Evolutionary conservation across 768 basidiomycete genomes (phyloP), one percentile per base, ranked within the genome.

Genomic region (Kwoniella mangroviensis): DNA sequence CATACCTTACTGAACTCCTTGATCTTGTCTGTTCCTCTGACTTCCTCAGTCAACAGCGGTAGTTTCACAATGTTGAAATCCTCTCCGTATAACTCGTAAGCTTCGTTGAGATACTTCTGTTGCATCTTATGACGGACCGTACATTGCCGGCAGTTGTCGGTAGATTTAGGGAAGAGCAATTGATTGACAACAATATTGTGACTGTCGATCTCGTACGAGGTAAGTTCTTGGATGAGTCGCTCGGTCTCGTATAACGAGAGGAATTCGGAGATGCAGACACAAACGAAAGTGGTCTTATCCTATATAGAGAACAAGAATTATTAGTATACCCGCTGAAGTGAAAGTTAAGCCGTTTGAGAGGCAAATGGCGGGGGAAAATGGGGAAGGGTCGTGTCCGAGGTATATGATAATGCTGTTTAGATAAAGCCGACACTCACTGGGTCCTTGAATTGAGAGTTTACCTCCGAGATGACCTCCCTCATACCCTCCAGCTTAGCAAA

Each of bases 121-220:
- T 98, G 94, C 96, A 98, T 98, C 85, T 90, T 91, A 84, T 93
- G 90, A 69, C 97, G 89, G 21, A 98, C 94, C 63, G 87, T 87
- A 84, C 97, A 99, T 83, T 98, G 96, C 75, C 95, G 93, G 84
- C 97, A 99, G 79, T 92, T 92, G 41, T 94, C 92, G 51, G 87
- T 95, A 95, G 81, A 86, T 86, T 91, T 93, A 17, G 97, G 96
- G 87, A 93, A 98, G 43, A 99, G 85, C 4, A 99, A 86, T 84
- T 99, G 97, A 81, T 99, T 99, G 65, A 98, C 94, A 66, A 98
- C 93, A 78, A 99, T 98, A 82, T 96, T 95, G 84, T 99, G 97
- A 59, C 94, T 97, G 83, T 98, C 95, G 81, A 98, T 98, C 81
- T 94, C 93, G 75, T 84, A 85, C 4, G 68, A 62, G 11, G 84